A percentile compares a stretch with the other conserved stretches of the same genome.
These are phyloP conservation scores for Colletotrichum limetticola DNA, from an alignment of 2,329 filamentous ascomycete genomes.

Conservation along the genomic window DNA sequence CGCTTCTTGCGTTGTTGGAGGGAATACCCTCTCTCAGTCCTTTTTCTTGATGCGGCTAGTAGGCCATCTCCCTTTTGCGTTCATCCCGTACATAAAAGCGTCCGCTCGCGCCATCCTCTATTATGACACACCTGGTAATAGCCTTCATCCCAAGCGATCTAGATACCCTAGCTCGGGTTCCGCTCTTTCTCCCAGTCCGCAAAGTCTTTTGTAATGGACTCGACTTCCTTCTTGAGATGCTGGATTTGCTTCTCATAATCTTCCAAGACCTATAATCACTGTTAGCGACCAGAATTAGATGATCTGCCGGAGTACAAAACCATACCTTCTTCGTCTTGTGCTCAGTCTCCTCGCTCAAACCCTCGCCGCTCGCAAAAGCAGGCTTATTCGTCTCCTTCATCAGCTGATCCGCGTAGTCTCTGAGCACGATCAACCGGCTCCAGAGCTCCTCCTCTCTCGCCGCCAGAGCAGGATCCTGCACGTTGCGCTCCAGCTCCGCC, in stretches of 20 bases:
- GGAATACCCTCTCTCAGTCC: background rate
- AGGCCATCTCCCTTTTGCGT: background rate
- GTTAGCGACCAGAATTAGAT: slow-evolving; percentile 29
- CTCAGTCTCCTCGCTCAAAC: slow-evolving; percentile 76
- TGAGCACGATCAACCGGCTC: slow-evolving; percentile 81
- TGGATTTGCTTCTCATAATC: slow-evolving; percentile 85
- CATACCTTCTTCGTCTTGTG: slow-evolving; percentile 79
- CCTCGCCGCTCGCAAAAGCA: slow-evolving; percentile 64
- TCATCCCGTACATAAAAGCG: background rate
- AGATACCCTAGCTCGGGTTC: slow-evolving; percentile 42
- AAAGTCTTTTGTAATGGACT: slow-evolving; percentile 69
- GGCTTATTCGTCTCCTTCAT: slow-evolving; percentile 79
- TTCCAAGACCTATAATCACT: slow-evolving; percentile 71
- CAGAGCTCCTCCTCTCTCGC: slow-evolving; percentile 87
- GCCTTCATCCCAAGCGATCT: background rate
- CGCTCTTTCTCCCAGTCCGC: slow-evolving; percentile 65
- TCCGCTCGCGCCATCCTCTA: slow-evolving; percentile 19
- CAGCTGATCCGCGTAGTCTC: slow-evolving; percentile 77
- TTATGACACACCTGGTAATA: background rate
- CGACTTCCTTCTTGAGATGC: slow-evolving; percentile 79
- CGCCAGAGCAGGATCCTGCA: slow-evolving; percentile 79
- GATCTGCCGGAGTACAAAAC: background rate
- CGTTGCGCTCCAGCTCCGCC: slow-evolving; percentile 72
- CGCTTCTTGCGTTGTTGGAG: background rate
- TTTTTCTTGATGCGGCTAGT: background rate